Conservation (phyloP, 2,329 filamentous ascomycete genomes). For the Aspergillus phoenicis region DNA sequence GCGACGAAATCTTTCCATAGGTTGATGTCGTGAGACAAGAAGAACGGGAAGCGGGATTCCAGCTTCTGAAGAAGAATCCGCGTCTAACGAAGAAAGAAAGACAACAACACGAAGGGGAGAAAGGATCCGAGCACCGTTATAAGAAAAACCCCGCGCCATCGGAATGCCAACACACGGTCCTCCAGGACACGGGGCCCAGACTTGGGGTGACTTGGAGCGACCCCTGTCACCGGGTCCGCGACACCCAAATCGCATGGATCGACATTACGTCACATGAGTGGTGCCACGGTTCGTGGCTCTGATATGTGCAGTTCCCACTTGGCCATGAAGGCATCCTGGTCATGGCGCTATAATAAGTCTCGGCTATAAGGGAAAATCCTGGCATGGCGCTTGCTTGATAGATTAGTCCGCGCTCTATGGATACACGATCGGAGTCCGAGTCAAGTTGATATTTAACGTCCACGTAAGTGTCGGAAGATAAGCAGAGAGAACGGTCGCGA, state of each 20-base stretch:
- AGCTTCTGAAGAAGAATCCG: not conserved
- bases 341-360: not conserved
- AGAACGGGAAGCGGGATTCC: not conserved
- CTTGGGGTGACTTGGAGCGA: not conserved
- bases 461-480: not conserved
- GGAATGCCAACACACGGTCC: slow-evolving; percentile 3
- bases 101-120: not conserved
- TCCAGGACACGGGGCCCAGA: not conserved
- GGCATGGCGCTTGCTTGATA: not conserved
- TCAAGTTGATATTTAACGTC: not conserved
- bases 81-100: not conserved
- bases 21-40: not conserved
- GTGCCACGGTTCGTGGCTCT: slow-evolving; percentile 1
- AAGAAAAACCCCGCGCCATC: not conserved
- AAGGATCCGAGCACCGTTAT: slow-evolving; percentile 2
- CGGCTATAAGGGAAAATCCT: not conserved
- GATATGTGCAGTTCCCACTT: not conserved
- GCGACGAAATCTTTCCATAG: not conserved
- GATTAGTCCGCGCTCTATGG: not conserved
- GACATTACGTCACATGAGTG: not conserved
- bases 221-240: not conserved
- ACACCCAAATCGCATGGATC: not conserved
- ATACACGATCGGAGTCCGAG: not conserved
- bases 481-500: not conserved
- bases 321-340: not conserved